Conservation (phyloP, 2,329 filamentous ascomycete genomes). For the Pseudocercospora macadamiae region DNA sequence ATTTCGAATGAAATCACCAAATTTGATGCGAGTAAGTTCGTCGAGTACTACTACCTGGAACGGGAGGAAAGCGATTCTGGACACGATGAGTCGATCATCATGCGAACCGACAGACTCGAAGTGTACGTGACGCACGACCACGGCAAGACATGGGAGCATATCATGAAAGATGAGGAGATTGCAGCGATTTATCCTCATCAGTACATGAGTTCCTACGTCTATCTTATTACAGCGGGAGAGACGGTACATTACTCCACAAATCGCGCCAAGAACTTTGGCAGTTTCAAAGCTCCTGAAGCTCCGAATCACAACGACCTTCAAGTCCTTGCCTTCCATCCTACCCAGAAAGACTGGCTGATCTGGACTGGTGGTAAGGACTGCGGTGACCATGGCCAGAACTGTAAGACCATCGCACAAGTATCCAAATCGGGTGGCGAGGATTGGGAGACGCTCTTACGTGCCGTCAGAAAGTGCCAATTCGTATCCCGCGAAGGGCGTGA, state of each 20-base stretch:
- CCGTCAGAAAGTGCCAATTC: constrained; percentile 83
- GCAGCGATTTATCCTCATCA: constrained; percentile 73
- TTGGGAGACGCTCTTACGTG: constrained; percentile 75
- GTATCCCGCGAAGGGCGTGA: constrained; percentile 65
- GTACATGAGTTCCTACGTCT: constrained; percentile 82
- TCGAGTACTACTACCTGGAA: constrained; percentile 75
- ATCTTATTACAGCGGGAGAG: constrained; percentile 73
- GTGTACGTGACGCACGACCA: constrained; percentile 81
- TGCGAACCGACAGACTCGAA: constrained; percentile 61
- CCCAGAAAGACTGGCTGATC: constrained; percentile 85
- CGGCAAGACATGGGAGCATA: constrained; percentile 77
- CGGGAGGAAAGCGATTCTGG: constrained; percentile 62
- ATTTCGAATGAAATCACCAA: constrained; percentile 62
- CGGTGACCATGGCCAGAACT: constrained; percentile 58
- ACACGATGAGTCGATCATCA: constrained; percentile 72
- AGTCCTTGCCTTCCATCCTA: constrained; percentile 78
- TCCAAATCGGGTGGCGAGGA: constrained; percentile 75
- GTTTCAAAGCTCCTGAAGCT: constrained; percentile 70
- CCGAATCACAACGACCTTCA: constrained; percentile 55
- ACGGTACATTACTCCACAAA: constrained; percentile 80
- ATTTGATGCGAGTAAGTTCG: constrained; percentile 64
- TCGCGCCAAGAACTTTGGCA: constrained; percentile 72
- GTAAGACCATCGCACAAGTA: constrained; percentile 74
- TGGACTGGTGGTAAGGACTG: constrained; percentile 79
- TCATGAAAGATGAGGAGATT: constrained; percentile 70